Evolutionary conservation across 2,329 filamentous ascomycete genomes (phyloP), one percentile per base, ranked within the genome.

Genomic region (Aspergillus niger): DNA sequence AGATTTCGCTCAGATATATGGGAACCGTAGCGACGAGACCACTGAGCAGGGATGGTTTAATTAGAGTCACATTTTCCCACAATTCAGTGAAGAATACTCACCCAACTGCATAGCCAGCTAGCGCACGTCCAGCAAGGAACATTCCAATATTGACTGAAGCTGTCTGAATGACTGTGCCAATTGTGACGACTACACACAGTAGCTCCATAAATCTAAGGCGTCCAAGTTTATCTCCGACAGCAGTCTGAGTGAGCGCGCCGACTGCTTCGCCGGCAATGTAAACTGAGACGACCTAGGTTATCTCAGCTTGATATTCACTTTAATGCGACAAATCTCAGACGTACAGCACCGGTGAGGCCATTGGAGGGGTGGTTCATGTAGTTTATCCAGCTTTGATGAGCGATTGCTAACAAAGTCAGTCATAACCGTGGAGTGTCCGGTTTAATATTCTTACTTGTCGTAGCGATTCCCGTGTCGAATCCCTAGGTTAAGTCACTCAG

Each of bases 191-290:
- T 15, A 83, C 64, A 65, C 83, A 85, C 73, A 83, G 79, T 43
- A 84, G 61, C 64, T 82, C 76, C 81, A 84, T 83, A 66, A 85
- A 85, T 1, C 81, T 78, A 47, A 84, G 78, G 8, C 83, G 81
- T 8, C 83, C 82, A 4, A 83, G 78, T 68, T 71, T 78, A 64
- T 87, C 85, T 8, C 79, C 85, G 17, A 86, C 71, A 5, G 80
- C 76, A 3, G 81, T 86, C 66, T 86, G 85, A 0, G 75, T 75
- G 7, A 85, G 61, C 15, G 84, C 82, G 1, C 85, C 85, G 5
- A 82, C 71, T 11, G 83, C 83, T 70, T 87, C 85, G 28, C 85
- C 85, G 5, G 84, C 84, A 61, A 87, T 85, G 65, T 86, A 87
- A 3, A 85, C 81, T 5, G 84, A 78, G 3, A 85, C 83, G 2